Evolutionary conservation across 2,329 filamentous ascomycete species (phyloP).

Genomic region (Cytospora piceicola): DNA sequence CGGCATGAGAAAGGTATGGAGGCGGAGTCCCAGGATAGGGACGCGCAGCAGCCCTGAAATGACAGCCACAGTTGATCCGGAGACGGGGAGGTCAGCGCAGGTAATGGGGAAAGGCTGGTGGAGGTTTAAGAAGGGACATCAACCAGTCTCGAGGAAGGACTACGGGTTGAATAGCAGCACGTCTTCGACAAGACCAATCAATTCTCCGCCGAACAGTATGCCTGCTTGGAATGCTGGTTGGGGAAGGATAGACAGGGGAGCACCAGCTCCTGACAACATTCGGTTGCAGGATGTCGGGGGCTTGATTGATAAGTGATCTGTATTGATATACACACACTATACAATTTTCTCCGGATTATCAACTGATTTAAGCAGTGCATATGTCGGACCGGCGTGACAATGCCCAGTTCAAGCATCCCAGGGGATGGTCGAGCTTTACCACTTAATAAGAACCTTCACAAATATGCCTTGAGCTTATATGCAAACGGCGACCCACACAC

Average conservation of each 20-base stretch:
- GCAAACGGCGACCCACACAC: too few relatives aligned
- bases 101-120: conserved; percentile 30
- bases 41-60: conserved; percentile 51
- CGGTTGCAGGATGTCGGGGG: conserved; percentile 44
- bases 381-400: too few relatives aligned
- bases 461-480: too few relatives aligned
- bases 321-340: not conserved
- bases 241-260: conserved; percentile 44
- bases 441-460: too few relatives aligned
- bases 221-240: conserved; percentile 47
- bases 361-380: too few relatives aligned
- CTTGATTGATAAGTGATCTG: conserved; percentile 35
- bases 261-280: conserved; percentile 40
- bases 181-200: conserved; percentile 31
- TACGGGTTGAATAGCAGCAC: conserved; percentile 25
- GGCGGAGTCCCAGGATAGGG: conserved; percentile 42
- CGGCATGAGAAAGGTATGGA: conserved; percentile 35
- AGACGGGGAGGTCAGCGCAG: conserved; percentile 27
- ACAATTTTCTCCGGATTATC: not conserved
- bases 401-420: too few relatives aligned
- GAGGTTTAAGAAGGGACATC: conserved; percentile 33
- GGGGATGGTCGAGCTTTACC: too few relatives aligned
- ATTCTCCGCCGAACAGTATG: conserved; percentile 34
- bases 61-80: conserved; percentile 34
- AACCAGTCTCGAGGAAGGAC: conserved; percentile 23